Evolutionary conservation across 1,284 basidiomycete genomes (phyloP), one percentile per base, ranked within the genome.

Genomic region (Megacollybia platyphylla): DNA sequence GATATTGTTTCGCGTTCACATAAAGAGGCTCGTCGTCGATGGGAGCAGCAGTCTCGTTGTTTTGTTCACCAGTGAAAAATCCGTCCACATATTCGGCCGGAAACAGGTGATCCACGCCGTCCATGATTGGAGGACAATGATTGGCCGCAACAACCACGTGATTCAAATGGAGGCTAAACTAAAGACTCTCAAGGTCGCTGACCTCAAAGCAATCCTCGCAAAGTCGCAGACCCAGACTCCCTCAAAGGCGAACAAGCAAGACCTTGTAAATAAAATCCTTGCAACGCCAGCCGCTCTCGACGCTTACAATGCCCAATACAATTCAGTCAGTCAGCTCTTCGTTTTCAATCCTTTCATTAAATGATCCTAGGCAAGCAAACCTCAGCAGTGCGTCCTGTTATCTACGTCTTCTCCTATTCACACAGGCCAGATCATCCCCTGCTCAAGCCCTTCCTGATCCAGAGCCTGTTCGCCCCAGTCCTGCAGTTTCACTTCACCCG

Each of bases 1-100:
- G 89, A 60, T 96, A 97, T 64, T 97, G 92, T 60, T 97, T 97
- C 40, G 92, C 92, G 56, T 97, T 97, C 49, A 97, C 93, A 64
- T 93, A 94, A 51, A 96, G 76, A 24, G 92, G 92, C 58, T 96
- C 91, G 53, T 96, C 90, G 63, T 94, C 91, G 15, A 34, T 34
- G 15, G 54, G 87, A 67, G 45, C 63, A 60, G 17, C 55, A 38
- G 18, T 41, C 44, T 43, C 44, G 47, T 36, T 49, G 43, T 26
- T 50, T 34, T 54, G 53, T 46, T 54, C 56, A 15, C 15, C 15
- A 54, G 55, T 50, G 49, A 54, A 45, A 49, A 61, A 57, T 47
- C 57, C 58, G 60, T 68, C 67, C 53, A 66, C 61, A 64, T 74
- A 71, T 57, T 66, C 63, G 57, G 70, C 59, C 54, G 68, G 66